Evolutionary conservation across 106 monocot genomes (phyloP).

Genomic region (Acanthochlamys bracteata): DNA sequence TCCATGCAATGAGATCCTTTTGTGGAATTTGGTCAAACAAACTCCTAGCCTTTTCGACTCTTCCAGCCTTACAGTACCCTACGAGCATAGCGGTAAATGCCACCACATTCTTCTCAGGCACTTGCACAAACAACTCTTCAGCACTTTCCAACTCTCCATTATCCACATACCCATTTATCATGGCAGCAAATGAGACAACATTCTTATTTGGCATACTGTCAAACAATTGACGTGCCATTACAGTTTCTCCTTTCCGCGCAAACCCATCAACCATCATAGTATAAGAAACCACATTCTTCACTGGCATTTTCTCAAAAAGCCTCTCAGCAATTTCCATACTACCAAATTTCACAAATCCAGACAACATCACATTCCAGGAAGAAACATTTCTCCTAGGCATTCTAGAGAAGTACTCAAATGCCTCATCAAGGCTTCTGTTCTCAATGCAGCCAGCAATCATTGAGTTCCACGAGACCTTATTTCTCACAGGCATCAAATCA

Average conservation of each 20-base stretch:
- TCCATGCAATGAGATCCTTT: conserved; percentile 59
- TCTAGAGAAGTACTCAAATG: conserved; percentile 22
- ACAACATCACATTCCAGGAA: conserved; percentile 59
- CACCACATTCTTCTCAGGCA: conserved; percentile 51
- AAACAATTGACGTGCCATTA: conserved; percentile 31
- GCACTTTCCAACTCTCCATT: conserved; percentile 37
- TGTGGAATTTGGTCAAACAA: conserved; percentile 38
- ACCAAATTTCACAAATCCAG: conserved; percentile 37
- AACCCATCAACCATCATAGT: conserved; percentile 54
- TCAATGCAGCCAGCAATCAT: conserved; percentile 46
- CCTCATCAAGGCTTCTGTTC: conserved; percentile 28
- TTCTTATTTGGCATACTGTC: conserved; percentile 38
- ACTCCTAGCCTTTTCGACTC: conserved; percentile 26
- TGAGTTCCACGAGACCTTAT: conserved; percentile 53
- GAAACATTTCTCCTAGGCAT: conserved; percentile 40
- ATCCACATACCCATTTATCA: conserved; percentile 50
- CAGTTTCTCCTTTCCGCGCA: conserved; percentile 21
- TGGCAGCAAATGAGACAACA: conserved; percentile 38
- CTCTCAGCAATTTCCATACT: conserved; percentile 28
- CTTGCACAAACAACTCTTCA: conserved; percentile 22
- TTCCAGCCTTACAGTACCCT: conserved; percentile 41
- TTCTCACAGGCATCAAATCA: conserved; percentile 32
- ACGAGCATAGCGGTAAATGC: conserved; percentile 49
- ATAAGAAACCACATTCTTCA: conserved; percentile 48
- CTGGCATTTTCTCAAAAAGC: conserved; percentile 41